Evolutionary conservation across 2,329 filamentous ascomycete species (phyloP).

Genomic region (Colletotrichum noveboracense): DNA sequence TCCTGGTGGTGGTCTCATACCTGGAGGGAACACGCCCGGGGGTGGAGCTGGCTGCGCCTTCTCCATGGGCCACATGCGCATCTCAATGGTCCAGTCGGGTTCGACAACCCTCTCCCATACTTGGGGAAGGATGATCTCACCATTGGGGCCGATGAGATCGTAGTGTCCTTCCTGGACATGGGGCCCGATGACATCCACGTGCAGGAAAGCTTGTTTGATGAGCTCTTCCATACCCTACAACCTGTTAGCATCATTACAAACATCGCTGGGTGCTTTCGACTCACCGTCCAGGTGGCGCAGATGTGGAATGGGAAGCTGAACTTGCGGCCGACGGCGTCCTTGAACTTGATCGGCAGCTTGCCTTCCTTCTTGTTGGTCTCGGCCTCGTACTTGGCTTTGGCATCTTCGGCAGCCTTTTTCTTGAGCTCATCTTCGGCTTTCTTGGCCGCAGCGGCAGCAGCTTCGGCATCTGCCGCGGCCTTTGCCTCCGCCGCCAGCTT

Average conservation of each 20-base stretch:
- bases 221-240: conserved; percentile 83
- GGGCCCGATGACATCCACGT: conserved; percentile 77
- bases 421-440: conserved; percentile 56
- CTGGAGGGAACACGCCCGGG: background rate
- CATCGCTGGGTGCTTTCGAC: conserved; percentile 32
- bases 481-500: conserved; percentile 46
- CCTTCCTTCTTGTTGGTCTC: conserved; percentile 54
- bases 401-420: conserved; percentile 61
- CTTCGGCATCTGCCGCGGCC: conserved; percentile 37
- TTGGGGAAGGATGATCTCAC: conserved; percentile 81
- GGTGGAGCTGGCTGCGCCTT: conserved; percentile 8
- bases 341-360: conserved; percentile 83
- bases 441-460: conserved; percentile 49
- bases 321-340: conserved; percentile 88
- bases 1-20: background rate
- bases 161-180: conserved; percentile 82
- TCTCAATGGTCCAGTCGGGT: conserved; percentile 75
- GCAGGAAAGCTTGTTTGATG: conserved; percentile 82
- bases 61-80: conserved; percentile 68
- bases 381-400: conserved; percentile 53
- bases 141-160: conserved; percentile 78
- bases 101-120: conserved; percentile 84
- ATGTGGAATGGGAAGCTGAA: conserved; percentile 91
- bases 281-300: conserved; percentile 83
- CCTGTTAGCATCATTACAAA: conserved; percentile 25